Base-by-base conservation (phyloP, 2,329 filamentous ascomycete species). In the Xylogone sp. region DNA sequence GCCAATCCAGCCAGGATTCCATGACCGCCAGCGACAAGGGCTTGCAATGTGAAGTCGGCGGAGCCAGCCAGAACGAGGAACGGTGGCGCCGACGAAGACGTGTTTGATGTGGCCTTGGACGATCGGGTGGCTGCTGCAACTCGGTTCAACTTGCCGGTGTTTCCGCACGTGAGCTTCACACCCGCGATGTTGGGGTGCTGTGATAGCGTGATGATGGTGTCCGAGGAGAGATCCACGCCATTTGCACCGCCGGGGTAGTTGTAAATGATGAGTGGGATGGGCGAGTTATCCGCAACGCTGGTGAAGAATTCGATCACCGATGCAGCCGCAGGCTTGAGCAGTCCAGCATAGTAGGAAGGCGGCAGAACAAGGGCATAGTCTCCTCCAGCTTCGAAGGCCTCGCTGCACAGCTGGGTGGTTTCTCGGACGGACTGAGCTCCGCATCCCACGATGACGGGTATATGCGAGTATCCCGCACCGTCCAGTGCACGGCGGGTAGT, bases 81-180 rank as follows among this genome's bases (percentile, higher is more conserved):
- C 20, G 71, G 71, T n/a, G 64, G 64, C 3, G 58, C 46, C 19
- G 53, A 47, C n/a, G 34, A 39, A 13, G 22, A 21, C 22, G 16
- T 43, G 79, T 43, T 76, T 72, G 46, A 83, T 73, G 46, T 81
- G 79, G 53, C 78, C 75, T 62, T 77, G 75, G 53, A 81, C 75
- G 48, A 73, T 78, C 46, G 86, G 72, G 63, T 81, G 73, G 50
- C 81, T 69, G 76, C 74, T 7, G 76, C 79, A 46, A 81, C 69
- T 58, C 80, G 68, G 61, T 78, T 76, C 54, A 83, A 70, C 65
- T 84, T 84, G 46, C 81, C 81, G 20, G 79, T 81, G 75, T 90
- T 95, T 59, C 89, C 90, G 68, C 90, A 95, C 42, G 90, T 96
- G 75, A 96, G 94, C 71, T 96, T 96, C 52, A 90, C 91, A 56